phyloP scores from a whole-genome alignment of 2,329 filamentous ascomycete genomes.

The Lachnum nothofagi region DNA sequence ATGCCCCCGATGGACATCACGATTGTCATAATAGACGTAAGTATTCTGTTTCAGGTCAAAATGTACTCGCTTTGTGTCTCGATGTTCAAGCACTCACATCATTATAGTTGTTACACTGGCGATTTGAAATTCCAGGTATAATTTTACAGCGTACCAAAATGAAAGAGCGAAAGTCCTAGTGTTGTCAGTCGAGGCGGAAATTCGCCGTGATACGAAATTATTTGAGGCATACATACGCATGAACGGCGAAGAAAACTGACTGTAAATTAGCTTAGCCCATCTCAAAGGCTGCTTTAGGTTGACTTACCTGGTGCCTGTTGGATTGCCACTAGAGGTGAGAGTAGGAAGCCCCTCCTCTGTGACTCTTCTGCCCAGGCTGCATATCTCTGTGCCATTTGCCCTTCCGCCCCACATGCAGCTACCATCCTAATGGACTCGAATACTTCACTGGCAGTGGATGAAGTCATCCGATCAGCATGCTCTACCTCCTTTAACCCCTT shows the following conservation, averaged over 20 bases:
- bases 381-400: conserved; percentile 47
- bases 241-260: conserved; percentile 33
- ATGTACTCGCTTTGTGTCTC: neutral
- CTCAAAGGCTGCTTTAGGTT: neutral
- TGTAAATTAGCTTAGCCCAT: neutral
- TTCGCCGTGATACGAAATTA: too few species aligned
- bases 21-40: conserved; percentile 23
- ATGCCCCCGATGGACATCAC: conserved; percentile 43
- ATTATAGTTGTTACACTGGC: conserved; percentile 49
- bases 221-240: too few species aligned
- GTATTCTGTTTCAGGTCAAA: conserved; percentile 2
- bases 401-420: conserved; percentile 54
- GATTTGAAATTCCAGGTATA: conserved; percentile 42
- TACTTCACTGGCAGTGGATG: conserved; percentile 53
- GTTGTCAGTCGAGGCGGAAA: too few species aligned
- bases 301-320: conserved; percentile 44
- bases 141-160: conserved; percentile 57
- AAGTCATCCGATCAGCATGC: conserved; percentile 48
- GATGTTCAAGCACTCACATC: conserved; percentile 43
- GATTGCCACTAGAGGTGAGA: conserved; percentile 45
- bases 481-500: conserved; percentile 42
- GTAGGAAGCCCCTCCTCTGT: conserved; percentile 36
- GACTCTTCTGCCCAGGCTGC: conserved; percentile 48
- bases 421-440: conserved; percentile 55
- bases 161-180: conserved; percentile 50